Evolutionary conservation across 2,329 filamentous ascomycete genomes (phyloP), one percentile per base, ranked within the genome.

Genomic region (Chaetomium olivaceum): DNA sequence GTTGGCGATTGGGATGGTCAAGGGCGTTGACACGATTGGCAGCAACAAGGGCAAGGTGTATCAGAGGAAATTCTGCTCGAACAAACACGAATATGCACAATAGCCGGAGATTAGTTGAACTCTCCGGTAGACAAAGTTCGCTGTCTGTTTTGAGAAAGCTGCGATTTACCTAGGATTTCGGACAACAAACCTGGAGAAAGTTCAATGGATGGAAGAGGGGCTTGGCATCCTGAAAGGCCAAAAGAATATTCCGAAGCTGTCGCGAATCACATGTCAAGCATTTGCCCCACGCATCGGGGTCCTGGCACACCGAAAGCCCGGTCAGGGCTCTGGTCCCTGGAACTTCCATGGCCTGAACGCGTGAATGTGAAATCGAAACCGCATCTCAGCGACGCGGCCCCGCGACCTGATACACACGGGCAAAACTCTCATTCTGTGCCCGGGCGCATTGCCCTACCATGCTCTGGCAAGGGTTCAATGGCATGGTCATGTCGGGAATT

Each of bases 181-280:
- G 6, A 29, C 27, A 29, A 29, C 9, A 36, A 36, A 3, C 2
- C 33, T 36, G 33, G 8, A 6, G 31, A 1, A 9, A 12, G 33
- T 36, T 36, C 33, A 36, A 43, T 43, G 16, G 39, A 43, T n/a
- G n/a, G n/a, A n/a, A n/a, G n/a, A n/a, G n/a, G 39, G 39, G 16
- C 39, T 43, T 43, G 39, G 39, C 39, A 43, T 9, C 11, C 33
- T 12, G 33, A 36, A 36, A 36, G 11, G 33, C 9, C 33, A 36
- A 9, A 31, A 33, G 33, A 2, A 36, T 12, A 36, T 3, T 12
- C 2, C 14, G 16, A 5, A 19, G 39, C 16, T 43, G 36, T 29
- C 36, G 23, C 59, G 23, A 61, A 67, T 67, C 65, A 64, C 62
- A 67, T 64, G 65, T 55, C 19, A 29, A 9, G 27, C n/a, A 52